phyloP scores from a whole-genome alignment of 371 early-diverging fungal species.

The Nematocida sp. region DNA sequence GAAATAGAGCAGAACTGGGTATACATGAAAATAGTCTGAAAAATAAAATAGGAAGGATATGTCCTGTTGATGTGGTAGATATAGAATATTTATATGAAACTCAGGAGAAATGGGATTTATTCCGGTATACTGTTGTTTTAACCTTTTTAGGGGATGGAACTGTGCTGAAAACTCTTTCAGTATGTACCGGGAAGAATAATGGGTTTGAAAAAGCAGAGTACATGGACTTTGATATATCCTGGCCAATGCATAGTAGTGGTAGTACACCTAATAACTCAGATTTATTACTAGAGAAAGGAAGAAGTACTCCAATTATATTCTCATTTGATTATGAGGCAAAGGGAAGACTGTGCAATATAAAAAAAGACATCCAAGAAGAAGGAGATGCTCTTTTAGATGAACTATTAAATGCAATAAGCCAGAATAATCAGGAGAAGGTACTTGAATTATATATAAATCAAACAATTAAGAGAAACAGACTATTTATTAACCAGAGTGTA shows the following conservation, averaged over 20 bases:
- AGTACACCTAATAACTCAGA: neutral
- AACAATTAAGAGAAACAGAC: slow-evolving; percentile 16
- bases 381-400: neutral
- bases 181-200: neutral
- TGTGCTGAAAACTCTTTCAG: slow-evolving; percentile 51
- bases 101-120: neutral
- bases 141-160: slow-evolving; percentile 65
- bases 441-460: neutral
- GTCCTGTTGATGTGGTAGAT: slow-evolving; percentile 3
- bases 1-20: neutral
- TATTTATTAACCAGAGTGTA: slow-evolving; percentile 23
- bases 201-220: neutral
- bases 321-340: slow-evolving; percentile 58
- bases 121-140: slow-evolving; percentile 32
- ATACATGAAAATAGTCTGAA: neutral
- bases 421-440: neutral
- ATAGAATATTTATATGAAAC: neutral
- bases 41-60: neutral
- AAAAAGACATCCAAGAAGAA: slow-evolving; percentile 12
- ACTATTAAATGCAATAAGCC: neutral
- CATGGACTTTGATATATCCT: neutral
- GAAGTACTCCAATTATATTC: slow-evolving; percentile 42
- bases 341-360: slow-evolving; percentile 59
- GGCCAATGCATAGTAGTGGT: neutral
- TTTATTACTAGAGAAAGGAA: neutral